Percentiles rank a stretch among this genome's conserved stretches.
phyloP scores from a whole-genome alignment of 164 flowering plant species.

The Akebia trifoliata region DNA sequence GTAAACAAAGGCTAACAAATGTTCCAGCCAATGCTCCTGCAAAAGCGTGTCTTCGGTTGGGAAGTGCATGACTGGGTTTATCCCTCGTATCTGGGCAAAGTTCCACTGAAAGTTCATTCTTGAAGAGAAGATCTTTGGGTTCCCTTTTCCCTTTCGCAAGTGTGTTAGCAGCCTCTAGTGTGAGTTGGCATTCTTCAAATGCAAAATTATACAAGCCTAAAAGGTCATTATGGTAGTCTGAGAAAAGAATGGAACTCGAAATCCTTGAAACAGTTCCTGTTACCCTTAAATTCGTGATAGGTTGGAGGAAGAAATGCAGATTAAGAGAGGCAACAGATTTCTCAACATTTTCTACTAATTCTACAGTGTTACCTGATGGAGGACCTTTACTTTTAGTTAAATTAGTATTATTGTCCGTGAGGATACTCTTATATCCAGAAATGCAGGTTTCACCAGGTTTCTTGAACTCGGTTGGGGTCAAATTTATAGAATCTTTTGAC shows the following conservation, averaged over 20 bases:
- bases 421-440: slow-evolving; percentile 10
- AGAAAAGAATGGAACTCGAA: slow-evolving; percentile 22
- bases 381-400: slow-evolving; percentile 9
- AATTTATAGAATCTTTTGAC: slow-evolving; percentile 14
- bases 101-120: slow-evolving; percentile 18
- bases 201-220: slow-evolving; percentile 18
- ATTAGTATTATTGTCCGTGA: slow-evolving; percentile 3
- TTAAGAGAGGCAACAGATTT: slow-evolving; percentile 17
- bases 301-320: slow-evolving; percentile 18
- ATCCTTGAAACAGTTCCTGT: slow-evolving; percentile 12
- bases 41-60: slow-evolving; percentile 83
- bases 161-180: slow-evolving; percentile 13
- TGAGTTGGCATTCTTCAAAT: slow-evolving; percentile 14
- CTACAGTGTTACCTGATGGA: slow-evolving; percentile 8
- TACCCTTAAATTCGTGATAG: slow-evolving; percentile 12
- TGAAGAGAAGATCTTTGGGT: slow-evolving; percentile 10
- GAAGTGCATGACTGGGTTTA: slow-evolving; percentile 31
- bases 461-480: slow-evolving; percentile 18
- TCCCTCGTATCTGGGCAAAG: slow-evolving; percentile 15
- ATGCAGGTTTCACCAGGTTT: slow-evolving; percentile 17
- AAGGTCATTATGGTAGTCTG: slow-evolving; percentile 24
- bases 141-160: slow-evolving; percentile 12
- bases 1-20: slow-evolving; percentile 90
- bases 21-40: slow-evolving; percentile 94
- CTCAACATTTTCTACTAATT: background rate